Evolutionary conservation across 2,329 filamentous ascomycete genomes (phyloP).

Genomic region (Shiraia bambusicola): DNA sequence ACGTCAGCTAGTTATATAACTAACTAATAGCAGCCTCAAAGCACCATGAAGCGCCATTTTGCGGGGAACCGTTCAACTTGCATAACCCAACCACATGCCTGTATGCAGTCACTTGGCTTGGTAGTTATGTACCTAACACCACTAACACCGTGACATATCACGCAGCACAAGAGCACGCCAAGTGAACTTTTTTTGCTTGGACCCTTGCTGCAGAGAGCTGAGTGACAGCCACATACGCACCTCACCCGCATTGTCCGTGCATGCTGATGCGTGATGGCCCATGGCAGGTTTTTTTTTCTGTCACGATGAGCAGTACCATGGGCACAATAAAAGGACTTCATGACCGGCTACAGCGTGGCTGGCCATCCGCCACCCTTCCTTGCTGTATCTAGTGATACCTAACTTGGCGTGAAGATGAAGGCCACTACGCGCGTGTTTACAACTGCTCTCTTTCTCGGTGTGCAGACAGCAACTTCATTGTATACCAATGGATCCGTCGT

Average conservation of each 20-base stretch:
- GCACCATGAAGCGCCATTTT: conserved; percentile 16
- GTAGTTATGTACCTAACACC: not conserved
- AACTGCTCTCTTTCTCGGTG: conserved; percentile 16
- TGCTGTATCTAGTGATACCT: conserved; percentile 4
- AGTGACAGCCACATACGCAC: conserved; percentile 26
- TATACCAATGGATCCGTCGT: conserved; percentile 62
- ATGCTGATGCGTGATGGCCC: not conserved
- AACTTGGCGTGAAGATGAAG: conserved; percentile 6
- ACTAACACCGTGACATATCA: not conserved
- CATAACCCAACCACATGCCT: conserved; percentile 1
- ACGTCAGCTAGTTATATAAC: no score
- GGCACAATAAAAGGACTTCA: conserved; percentile 7
- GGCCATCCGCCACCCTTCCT: not conserved
- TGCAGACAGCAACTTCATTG: conserved; percentile 46
- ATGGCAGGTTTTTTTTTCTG: conserved; percentile 22
- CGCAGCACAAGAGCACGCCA: conserved; percentile 3
- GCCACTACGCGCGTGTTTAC: conserved; percentile 14
- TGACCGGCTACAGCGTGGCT: not conserved
- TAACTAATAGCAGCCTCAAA: not conserved
- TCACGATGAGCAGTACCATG: conserved; percentile 1
- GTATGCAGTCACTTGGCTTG: not conserved
- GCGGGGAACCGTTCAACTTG: conserved; percentile 16
- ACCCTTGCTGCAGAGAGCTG: not conserved
- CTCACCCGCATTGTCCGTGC: conserved; percentile 5
- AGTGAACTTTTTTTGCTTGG: not conserved